Evolutionary conservation across 2,329 filamentous ascomycete species (phyloP).

Genomic region (Colletotrichum sidae): DNA sequence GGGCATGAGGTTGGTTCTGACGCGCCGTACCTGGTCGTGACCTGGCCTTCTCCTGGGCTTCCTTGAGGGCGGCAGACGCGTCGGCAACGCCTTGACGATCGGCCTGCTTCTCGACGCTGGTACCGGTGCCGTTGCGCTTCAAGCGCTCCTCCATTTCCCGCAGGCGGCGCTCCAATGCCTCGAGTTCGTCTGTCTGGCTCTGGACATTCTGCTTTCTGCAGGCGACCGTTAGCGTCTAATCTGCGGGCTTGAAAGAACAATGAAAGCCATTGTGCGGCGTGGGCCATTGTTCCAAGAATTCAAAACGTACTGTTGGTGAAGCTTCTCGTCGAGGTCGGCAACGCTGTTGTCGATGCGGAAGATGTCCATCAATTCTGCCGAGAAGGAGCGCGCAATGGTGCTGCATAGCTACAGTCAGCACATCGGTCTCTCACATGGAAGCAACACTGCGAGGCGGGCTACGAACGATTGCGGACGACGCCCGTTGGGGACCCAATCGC

Average conservation of each 20-base stretch:
- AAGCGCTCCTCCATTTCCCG: slow-evolving; percentile 87
- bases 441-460: slow-evolving; percentile 64
- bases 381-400: slow-evolving; percentile 89
- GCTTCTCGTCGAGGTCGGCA: slow-evolving; percentile 77
- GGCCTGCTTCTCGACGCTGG: slow-evolving; percentile 38
- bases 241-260: background rate
- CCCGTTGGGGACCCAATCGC: slow-evolving; percentile 83
- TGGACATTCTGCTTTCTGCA: slow-evolving; percentile 82
- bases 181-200: slow-evolving; percentile 81
- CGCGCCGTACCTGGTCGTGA: slow-evolving; percentile 67
- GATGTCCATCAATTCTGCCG: slow-evolving; percentile 85
- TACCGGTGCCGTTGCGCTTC: slow-evolving; percentile 48
- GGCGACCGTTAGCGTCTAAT: slow-evolving; percentile 6
- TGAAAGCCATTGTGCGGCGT: background rate
- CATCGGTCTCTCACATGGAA: slow-evolving; percentile 61
- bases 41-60: slow-evolving; percentile 50
- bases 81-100: slow-evolving; percentile 39
- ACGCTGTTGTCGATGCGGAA: slow-evolving; percentile 88
- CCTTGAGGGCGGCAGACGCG: slow-evolving; percentile 41
- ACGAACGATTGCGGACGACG: slow-evolving; percentile 87
- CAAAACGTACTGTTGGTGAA: slow-evolving; percentile 81
- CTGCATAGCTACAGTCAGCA: slow-evolving; percentile 57
- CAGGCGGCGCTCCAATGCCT: slow-evolving; percentile 85
- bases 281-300: slow-evolving; percentile 13
- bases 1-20: slow-evolving; percentile 62